Percentiles rank a stretch among this genome's conserved stretches.
Conservation (phyloP, 2,329 filamentous ascomycete species). For the Aspergillus awamori region DNA sequence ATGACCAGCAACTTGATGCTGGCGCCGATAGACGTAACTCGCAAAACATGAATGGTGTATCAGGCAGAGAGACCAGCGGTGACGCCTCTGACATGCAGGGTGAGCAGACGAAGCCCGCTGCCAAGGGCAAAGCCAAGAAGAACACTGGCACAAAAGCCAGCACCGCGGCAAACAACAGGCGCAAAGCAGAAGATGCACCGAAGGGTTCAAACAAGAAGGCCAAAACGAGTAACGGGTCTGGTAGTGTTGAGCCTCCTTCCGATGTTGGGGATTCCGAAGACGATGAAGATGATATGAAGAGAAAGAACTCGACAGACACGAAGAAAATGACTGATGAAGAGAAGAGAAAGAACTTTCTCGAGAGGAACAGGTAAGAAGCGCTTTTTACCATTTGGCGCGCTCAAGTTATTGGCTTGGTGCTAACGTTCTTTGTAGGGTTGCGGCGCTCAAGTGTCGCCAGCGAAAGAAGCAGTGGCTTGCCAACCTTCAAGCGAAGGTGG, state of each 20-base stretch:
- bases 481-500: conserved; percentile 91
- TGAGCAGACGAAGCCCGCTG: conserved; percentile 64
- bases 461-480: conserved; percentile 99
- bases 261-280: conserved; percentile 58
- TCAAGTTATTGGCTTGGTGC: background rate
- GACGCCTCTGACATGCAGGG: conserved; percentile 74
- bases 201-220: conserved; percentile 75
- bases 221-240: conserved; percentile 60
- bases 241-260: conserved; percentile 42
- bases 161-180: conserved; percentile 64
- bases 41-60: conserved; percentile 49
- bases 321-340: conserved; percentile 98
- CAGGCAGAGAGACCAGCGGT: conserved; percentile 68
- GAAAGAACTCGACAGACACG: conserved; percentile 57
- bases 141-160: conserved; percentile 53
- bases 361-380: conserved; percentile 80
- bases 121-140: conserved; percentile 71
- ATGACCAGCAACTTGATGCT: conserved; percentile 52
- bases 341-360: conserved; percentile 96
- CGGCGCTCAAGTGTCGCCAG: conserved; percentile 93
- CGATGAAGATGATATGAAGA: conserved; percentile 49
- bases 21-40: conserved; percentile 46
- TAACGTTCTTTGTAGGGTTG: conserved; percentile 67
- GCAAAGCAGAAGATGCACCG: conserved; percentile 74
- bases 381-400: too few relatives aligned